Evolutionary conservation across 805 yeast species (phyloP).

Genomic region (Saccharomyces kudriavzevii): DNA sequence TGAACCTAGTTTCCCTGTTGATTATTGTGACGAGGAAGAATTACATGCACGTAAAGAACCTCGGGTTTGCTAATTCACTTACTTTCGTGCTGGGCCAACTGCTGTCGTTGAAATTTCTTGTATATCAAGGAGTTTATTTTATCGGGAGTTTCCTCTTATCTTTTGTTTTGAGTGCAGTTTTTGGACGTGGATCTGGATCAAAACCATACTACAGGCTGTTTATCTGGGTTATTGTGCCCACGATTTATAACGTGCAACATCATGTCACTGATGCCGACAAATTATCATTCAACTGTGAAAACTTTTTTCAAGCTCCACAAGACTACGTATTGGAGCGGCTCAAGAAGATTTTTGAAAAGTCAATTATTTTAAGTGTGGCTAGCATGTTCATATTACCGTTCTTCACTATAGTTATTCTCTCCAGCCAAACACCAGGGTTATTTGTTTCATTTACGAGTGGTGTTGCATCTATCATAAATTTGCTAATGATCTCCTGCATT

Average conservation of each 20-base stretch:
- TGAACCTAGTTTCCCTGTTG: conserved; percentile 28
- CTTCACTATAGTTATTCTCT: conserved; percentile 19
- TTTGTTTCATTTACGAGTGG: conserved; percentile 33
- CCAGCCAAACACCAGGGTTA: conserved; percentile 35
- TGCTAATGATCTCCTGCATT: conserved; percentile 31
- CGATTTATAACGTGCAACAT: conserved; percentile 44
- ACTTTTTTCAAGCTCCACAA: conserved; percentile 34
- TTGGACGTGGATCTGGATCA: conserved; percentile 5
- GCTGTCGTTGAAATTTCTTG: conserved; percentile 28
- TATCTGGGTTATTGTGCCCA: conserved; percentile 34
- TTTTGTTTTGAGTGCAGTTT: conserved; percentile 18
- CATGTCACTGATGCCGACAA: conserved; percentile 47
- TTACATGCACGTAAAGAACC: conserved; percentile 33
- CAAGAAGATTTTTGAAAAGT: conserved; percentile 32
- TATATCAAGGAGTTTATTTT: conserved; percentile 14
- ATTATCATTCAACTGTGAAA: conserved; percentile 37
- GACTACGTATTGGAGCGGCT: conserved; percentile 22
- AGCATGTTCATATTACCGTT: conserved; percentile 24
- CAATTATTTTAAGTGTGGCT: conserved; percentile 19
- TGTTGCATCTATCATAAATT: conserved; percentile 26
- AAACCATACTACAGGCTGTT: conserved; percentile 10
- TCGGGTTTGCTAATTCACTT: conserved; percentile 21
- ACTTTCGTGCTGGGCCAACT: conserved; percentile 21
- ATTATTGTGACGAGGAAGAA: conserved; percentile 35
- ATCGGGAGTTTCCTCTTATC: conserved; percentile 19